These are phyloP conservation scores for Pulveroboletus ravenelii DNA, from an alignment of 768 basidiomycete species.

Conservation along the genomic window DNA sequence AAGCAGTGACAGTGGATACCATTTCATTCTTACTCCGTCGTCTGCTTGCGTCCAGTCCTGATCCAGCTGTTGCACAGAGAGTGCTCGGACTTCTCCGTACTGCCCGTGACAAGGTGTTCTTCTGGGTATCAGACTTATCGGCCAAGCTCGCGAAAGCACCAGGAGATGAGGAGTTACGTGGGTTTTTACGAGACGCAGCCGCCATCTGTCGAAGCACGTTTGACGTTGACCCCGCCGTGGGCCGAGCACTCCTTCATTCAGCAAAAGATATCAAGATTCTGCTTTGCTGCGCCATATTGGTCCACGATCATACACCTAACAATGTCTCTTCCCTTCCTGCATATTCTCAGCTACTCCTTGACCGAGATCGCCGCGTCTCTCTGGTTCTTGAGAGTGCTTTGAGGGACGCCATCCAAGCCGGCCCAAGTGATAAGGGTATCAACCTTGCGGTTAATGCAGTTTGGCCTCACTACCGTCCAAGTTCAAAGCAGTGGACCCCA, in stretches of 20 bases:
- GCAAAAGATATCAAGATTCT: conserved; percentile 22
- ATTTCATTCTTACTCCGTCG: conserved; percentile 34
- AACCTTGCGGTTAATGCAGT: conserved; percentile 17
- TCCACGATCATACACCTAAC: conserved; percentile 25
- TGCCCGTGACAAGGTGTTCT: conserved; percentile 29
- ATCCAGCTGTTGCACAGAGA: conserved; percentile 7
- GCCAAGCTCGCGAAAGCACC: conserved; percentile 15
- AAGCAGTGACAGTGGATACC: conserved; percentile 29
- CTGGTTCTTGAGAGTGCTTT: conserved; percentile 18
- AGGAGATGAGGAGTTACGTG: conserved; percentile 15
- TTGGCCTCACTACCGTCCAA: conserved; percentile 24
- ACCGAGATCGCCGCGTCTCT: conserved; percentile 31
- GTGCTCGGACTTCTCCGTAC: conserved; percentile 28
- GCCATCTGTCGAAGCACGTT: conserved; percentile 35
- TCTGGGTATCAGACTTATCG: conserved; percentile 36
- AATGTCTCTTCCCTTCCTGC: conserved; percentile 1
- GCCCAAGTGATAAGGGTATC: conserved; percentile 7
- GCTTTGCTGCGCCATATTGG: conserved; percentile 21
- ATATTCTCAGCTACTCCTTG: conserved; percentile 17
- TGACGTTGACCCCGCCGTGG: conserved; percentile 19
- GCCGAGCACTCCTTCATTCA: conserved; percentile 13
- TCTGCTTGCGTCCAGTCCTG: conserved; percentile 28
- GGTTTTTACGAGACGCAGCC: conserved; percentile 34
- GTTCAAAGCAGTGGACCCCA: conserved; percentile 18
- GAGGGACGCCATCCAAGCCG: background rate